Evolutionary conservation across 1,139 yeast species (phyloP), one percentile per base, ranked within the genome.

Genomic region (Zygotorulaspora mrakii): DNA sequence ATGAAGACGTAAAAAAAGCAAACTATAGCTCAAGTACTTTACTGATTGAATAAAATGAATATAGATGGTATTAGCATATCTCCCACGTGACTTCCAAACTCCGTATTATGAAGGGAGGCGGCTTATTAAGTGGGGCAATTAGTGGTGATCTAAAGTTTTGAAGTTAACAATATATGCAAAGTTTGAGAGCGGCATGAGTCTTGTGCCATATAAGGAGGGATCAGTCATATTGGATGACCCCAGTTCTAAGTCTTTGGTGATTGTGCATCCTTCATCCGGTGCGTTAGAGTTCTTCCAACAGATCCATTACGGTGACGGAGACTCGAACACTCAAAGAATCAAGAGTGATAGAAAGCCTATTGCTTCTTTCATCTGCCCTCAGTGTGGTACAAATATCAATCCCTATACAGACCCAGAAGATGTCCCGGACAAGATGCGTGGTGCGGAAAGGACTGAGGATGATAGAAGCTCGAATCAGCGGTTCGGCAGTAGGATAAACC

Each of bases 161-260:
- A 20, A 20, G 23, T 10, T 6, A 9, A 20, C 9, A 6, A 9
- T 20, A 6, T 6, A 20, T 20, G 22, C 22, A n/a, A 25, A n/a
- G 16, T 12, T 8, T n/a, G 4, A 24, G 13, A 31, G 13, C 12
- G 17, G n/a, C 20, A 56, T 57, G 62, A 56, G 61, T 46, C 45
- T 57, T 13, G 51, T 57, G 17, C 58, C 59, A 3, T 57, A 55
- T 31, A 51, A 47, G 13, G 56, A 50, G 22, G 57, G 55, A 22
- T 53, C 60, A 2, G 41, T 59, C 12, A 57, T 59, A 28, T 29
- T 59, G 20, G 53, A 54, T 39, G 62, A 58, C 33, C 57, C 62
- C 5, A 36, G 34, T 12, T 55, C 63, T 4, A 42, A 50, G 16
- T 57, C 64, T 1, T 33, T 59, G n/a, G 57, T 57, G 16, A 49